phyloP scores from a whole-genome alignment of 768 basidiomycete species.

The Xerocomus brunneocitrinus region DNA sequence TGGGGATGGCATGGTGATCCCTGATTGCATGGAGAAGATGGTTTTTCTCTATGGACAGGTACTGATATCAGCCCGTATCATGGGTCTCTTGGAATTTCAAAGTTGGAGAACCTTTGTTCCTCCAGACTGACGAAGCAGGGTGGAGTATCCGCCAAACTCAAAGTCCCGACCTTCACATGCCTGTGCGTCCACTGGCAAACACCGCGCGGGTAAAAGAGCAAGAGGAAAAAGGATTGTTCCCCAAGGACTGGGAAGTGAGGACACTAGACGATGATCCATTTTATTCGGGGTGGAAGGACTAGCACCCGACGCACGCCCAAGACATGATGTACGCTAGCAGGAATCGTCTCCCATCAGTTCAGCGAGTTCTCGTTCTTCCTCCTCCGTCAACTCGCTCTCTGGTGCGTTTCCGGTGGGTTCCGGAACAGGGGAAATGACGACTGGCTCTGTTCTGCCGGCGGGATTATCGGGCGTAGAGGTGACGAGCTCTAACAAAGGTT shows the following conservation, averaged over 20 bases:
- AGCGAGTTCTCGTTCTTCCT: constrained; percentile 86
- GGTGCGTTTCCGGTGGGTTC: constrained; percentile 28
- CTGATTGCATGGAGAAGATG: too few species aligned
- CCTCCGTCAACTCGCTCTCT: constrained; percentile 59
- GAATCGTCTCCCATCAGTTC: constrained; percentile 56
- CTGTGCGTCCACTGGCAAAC: too few species aligned
- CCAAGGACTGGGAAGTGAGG: constrained; percentile 44
- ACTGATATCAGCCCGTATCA: too few species aligned
- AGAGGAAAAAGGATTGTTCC: constrained; percentile 43
- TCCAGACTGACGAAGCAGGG: too few species aligned
- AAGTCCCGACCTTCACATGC: too few species aligned
- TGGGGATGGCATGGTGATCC: too few species aligned
- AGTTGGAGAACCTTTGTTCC: too few species aligned
- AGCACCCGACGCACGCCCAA: not conserved
- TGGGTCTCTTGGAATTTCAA: too few species aligned
- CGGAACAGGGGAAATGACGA: constrained; percentile 26
- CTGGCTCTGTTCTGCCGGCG: constrained; percentile 12
- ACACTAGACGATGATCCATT: constrained; percentile 50
- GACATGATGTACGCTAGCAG: constrained; percentile 2
- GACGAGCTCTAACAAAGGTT: constrained; percentile 20
- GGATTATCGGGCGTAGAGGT: constrained; percentile 23
- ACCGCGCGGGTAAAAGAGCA: constrained; percentile 27
- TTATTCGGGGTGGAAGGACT: constrained; percentile 40
- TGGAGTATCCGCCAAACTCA: too few species aligned
- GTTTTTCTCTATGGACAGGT: too few species aligned